Evolutionary conservation across 345 rosid genomes (phyloP), one percentile per base, ranked within the genome.

Genomic region (Citrus australasica): DNA sequence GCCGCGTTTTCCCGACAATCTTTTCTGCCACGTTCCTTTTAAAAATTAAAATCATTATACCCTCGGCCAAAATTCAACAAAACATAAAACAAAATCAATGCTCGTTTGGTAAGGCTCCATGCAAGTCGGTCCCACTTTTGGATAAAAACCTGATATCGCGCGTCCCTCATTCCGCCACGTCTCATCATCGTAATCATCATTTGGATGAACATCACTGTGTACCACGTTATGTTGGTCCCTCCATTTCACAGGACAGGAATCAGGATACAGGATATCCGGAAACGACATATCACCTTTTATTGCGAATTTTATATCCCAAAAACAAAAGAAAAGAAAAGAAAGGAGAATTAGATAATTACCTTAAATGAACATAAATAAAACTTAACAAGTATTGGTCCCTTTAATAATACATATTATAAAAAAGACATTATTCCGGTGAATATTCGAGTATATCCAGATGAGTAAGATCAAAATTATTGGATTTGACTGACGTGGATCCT

Each of bases 381-480:
- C 51, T 63, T 30, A 14, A 14, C 19, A 30, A 2, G 16, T 14
- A 63, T 28, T 11, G 21, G 58, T 0, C 4, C 30, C 2, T 51
- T 55, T 2, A 19, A 55, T 28, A 7, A 11, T 4, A 32, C 6
- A 9, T 7, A 2, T 7, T 21, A 13, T 46, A 0, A 13, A 11
- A 27, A 48, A 19, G 33, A 40, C 8, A 35, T 5, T 17, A 51
- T 22, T n/a, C 10, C 2, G 37, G 22, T 30, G 79, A 80, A 77
- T 77, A 83, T 88, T 82, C 68, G 82, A 73, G 85, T 73, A 80
- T 87, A 84, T 90, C 86, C 87, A 28, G 27, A 80, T 13, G 37
- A 55, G 32, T 33, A 28, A 25, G 27, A 51, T 32, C 72, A 13
- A 61, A 63, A 78, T 76, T 79, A 82, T 82, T 76, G 85, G 70